Evolutionary conservation across 73 alveolate genomes (phyloP).

Genomic region (Symbiodinium pilosum): DNA sequence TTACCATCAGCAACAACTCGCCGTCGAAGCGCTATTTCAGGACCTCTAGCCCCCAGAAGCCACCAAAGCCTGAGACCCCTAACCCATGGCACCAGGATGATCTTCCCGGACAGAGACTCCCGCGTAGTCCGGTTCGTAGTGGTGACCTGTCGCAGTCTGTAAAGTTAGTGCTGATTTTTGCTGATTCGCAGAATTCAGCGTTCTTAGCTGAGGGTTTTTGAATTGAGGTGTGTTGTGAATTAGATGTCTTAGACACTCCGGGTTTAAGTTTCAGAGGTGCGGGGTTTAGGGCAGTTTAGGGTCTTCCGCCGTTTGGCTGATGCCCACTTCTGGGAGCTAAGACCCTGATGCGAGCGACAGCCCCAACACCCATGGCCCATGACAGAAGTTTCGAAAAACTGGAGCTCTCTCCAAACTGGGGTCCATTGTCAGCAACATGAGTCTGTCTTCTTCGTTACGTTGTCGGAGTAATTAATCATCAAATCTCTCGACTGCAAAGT

Average conservation of each 20-base stretch:
- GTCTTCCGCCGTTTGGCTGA: too few relatives aligned
- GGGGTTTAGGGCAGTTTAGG: too few relatives aligned
- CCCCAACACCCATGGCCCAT: too few relatives aligned
- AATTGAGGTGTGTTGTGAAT: not conserved
- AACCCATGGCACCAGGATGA: conserved; percentile 38
- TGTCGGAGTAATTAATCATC: too few relatives aligned
- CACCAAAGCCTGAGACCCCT: not conserved
- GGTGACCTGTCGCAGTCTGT: conserved; percentile 22
- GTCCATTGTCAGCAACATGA: too few relatives aligned
- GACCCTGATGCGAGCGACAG: too few relatives aligned
- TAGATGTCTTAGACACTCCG: too few relatives aligned
- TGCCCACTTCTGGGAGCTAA: too few relatives aligned
- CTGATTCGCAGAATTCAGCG: not conserved
- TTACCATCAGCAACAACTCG: not conserved
- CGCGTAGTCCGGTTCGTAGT: conserved; percentile 34
- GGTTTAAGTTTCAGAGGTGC: not conserved
- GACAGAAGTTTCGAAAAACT: too few relatives aligned
- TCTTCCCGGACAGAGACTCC: conserved; percentile 48
- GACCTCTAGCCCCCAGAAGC: not conserved
- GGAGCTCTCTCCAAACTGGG: too few relatives aligned
- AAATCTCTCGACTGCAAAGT: too few relatives aligned
- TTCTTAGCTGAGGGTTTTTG: not conserved
- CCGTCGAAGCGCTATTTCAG: not conserved
- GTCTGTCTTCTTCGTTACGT: too few relatives aligned
- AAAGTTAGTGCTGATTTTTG: not conserved